A percentile compares a stretch with the other conserved stretches of the same genome.
These are phyloP conservation scores for Kappamyces sp. DNA, from an alignment of 192 early-diverging fungal species.

Conservation along the genomic window DNA sequence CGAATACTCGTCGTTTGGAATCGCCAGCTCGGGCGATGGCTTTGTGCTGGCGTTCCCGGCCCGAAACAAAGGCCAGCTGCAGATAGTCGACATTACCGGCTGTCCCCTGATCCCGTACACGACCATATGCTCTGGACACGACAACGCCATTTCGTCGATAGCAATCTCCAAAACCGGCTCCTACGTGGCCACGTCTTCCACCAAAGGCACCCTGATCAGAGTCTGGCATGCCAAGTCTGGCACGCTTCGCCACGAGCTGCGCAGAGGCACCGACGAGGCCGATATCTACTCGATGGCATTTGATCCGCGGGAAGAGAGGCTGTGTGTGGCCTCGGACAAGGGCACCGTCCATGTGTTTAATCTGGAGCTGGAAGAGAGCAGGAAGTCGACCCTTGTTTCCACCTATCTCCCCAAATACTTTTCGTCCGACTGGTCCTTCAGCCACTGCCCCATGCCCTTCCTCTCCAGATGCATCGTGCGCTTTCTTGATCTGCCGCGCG, in stretches of 20 bases:
- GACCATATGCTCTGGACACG: slow-evolving; percentile 78
- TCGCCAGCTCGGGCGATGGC: neutral
- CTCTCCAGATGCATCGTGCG: slow-evolving; percentile 74
- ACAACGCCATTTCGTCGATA: slow-evolving; percentile 66
- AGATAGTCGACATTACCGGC: slow-evolving; percentile 63
- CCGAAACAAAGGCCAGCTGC: slow-evolving; percentile 74
- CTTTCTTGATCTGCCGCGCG: slow-evolving; percentile 43
- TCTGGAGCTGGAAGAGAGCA: slow-evolving; percentile 47
- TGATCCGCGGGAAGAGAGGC: slow-evolving; percentile 62
- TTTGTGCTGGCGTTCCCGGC: slow-evolving; percentile 72
- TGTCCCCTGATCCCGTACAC: slow-evolving; percentile 44
- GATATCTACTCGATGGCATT: slow-evolving; percentile 90
- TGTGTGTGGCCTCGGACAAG: slow-evolving; percentile 85
- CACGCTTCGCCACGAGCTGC: slow-evolving; percentile 72
- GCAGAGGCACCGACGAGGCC: slow-evolving; percentile 81
- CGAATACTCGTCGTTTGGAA: slow-evolving; percentile 58
- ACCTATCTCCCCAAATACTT: slow-evolving; percentile 81
- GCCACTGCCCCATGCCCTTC: slow-evolving; percentile 69
- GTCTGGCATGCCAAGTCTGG: slow-evolving; percentile 75
- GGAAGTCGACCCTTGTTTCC: slow-evolving; percentile 42
- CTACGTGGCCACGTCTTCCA: slow-evolving; percentile 77
- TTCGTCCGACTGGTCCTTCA: slow-evolving; percentile 91
- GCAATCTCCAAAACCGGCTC: slow-evolving; percentile 70
- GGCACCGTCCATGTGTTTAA: slow-evolving; percentile 92
- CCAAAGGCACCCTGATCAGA: slow-evolving; percentile 86